Evolutionary conservation across 208 protist species (phyloP).

Genomic region (Porcisia deanei): DNA sequence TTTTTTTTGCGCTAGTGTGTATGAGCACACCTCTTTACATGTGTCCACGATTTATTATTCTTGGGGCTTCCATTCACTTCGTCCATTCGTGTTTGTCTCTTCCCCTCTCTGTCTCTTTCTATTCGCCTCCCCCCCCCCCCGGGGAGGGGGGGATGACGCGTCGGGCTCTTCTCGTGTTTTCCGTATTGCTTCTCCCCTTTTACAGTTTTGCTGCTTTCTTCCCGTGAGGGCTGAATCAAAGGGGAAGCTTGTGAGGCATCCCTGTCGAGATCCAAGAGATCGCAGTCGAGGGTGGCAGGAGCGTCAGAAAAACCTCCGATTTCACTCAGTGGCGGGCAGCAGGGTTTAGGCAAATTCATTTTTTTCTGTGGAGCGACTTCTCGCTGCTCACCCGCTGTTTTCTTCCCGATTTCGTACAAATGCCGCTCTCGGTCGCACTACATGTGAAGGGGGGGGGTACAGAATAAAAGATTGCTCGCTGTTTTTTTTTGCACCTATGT

Average conservation of each 20-base stretch:
- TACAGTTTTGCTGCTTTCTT: neutral
- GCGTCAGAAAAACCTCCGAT: neutral
- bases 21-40: neutral
- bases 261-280: neutral
- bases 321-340: neutral
- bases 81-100: neutral
- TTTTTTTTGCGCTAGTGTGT: neutral
- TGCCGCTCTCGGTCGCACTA: neutral
- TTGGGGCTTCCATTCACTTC: neutral
- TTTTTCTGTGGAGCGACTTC: neutral
- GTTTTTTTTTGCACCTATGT: neutral
- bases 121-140: no score
- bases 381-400: neutral
- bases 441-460: neutral
- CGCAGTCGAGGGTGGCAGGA: neutral
- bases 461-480: neutral
- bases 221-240: neutral
- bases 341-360: neutral
- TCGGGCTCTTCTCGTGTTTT: neutral
- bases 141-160: neutral
- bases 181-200: neutral
- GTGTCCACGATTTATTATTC: slow-evolving; percentile 4
- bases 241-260: neutral
- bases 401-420: slow-evolving; percentile 3
- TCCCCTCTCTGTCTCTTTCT: neutral